Percentiles rank a stretch among this genome's conserved stretches.
phyloP scores from a whole-genome alignment of 2,329 filamentous ascomycete species.

The Cadophora malorum region DNA sequence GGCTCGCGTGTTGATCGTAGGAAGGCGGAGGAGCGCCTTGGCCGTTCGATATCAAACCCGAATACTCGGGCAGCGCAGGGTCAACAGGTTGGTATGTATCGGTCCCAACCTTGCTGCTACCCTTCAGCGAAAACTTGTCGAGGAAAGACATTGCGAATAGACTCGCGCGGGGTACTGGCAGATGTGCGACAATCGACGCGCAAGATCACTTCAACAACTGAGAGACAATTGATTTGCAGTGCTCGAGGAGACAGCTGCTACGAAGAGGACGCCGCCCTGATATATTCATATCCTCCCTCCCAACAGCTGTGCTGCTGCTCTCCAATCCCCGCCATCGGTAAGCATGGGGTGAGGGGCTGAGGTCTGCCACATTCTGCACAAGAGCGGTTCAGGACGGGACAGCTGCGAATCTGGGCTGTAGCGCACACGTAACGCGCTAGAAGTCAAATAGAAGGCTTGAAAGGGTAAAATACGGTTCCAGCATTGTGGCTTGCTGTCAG shows the following conservation, averaged over 20 bases:
- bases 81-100: slow-evolving; percentile 18
- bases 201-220: background rate
- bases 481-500: background rate
- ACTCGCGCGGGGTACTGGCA: no score
- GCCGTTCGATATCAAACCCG: slow-evolving; percentile 20
- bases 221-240: background rate
- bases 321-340: slow-evolving; percentile 1
- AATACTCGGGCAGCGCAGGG: slow-evolving; percentile 10
- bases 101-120: slow-evolving; percentile 24
- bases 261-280: background rate
- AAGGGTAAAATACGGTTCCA: background rate
- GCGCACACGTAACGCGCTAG: slow-evolving; percentile 21
- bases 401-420: slow-evolving; percentile 5
- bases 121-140: slow-evolving; percentile 29
- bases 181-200: background rate
- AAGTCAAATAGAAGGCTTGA: slow-evolving; percentile 27
- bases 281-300: background rate
- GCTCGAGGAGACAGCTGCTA: background rate
- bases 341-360: background rate
- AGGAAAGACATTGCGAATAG: slow-evolving; percentile 29
- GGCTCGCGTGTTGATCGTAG: slow-evolving; percentile 1
- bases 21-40: slow-evolving; percentile 6
- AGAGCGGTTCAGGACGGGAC: slow-evolving; percentile 10
- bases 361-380: slow-evolving; percentile 2
- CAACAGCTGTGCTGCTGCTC: background rate